Evolutionary conservation across 768 basidiomycete species (phyloP).

Genomic region (Tylopilus sp.): DNA sequence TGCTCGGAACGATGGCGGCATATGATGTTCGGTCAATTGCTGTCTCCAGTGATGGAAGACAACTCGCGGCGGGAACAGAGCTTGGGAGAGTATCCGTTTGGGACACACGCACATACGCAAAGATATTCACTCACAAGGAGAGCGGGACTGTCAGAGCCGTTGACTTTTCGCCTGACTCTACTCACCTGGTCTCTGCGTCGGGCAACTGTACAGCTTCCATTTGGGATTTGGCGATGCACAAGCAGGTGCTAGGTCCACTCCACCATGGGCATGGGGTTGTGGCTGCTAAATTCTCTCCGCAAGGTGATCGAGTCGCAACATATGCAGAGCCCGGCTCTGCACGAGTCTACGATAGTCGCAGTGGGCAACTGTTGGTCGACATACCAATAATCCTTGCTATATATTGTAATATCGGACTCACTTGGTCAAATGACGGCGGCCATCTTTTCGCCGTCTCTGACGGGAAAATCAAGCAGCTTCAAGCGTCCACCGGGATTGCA

Average conservation of each 20-base stretch:
- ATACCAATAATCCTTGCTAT: neutral
- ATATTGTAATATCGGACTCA: neutral
- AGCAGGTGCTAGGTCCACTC: neutral
- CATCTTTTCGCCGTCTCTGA: neutral
- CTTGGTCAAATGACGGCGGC: neutral
- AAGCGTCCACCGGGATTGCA: neutral
- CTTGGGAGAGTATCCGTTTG: neutral
- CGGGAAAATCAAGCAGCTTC: neutral
- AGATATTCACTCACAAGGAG: neutral
- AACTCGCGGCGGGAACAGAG: neutral
- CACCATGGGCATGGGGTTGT: no score
- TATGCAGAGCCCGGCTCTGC: neutral
- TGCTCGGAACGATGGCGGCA: no score
- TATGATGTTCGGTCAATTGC: no score
- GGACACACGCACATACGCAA: neutral
- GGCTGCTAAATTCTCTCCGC: neutral
- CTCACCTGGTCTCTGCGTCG: neutral
- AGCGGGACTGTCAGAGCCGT: neutral
- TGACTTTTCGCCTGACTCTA: neutral
- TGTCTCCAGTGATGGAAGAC: neutral
- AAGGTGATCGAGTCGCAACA: neutral
- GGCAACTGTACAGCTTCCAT: neutral
- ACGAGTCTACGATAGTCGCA: neutral
- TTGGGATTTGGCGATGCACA: neutral
- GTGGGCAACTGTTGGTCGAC: neutral